Base-by-base conservation (phyloP, 495 filamentous ascomycete genomes). In the Entonaema liquescens region DNA sequence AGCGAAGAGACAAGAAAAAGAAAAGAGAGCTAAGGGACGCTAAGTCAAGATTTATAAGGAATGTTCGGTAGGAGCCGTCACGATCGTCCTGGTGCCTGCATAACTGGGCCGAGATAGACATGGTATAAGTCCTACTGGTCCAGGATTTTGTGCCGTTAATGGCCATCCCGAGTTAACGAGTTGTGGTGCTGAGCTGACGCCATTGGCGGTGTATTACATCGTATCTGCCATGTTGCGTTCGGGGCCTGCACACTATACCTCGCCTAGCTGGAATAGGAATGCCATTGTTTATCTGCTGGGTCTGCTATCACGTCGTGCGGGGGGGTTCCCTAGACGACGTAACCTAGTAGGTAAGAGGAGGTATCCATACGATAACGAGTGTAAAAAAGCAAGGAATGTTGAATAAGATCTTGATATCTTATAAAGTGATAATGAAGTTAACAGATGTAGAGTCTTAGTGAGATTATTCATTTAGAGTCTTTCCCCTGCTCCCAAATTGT, bases 181-280 rank as follows among this genome's bases (percentile, higher is more conserved):
- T 64, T 59, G 70, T 61, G 56, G n/a, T 44, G 60, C 36, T 26
- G 29, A 3, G 65, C 65, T 72, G 65, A 68, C 65, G 65, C 70
- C 70, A 72, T 72, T 73, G 71, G 71, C 44, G 50, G 61, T 47
- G 57, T 11, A 53, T 11, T 3, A 44, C 17, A 52, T 59, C 62
- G 44, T 69, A 70, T 70, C 67, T 70, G 35, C 49, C 17, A 58
- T 62, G 52, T 61, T 59, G 55, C 54, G 56, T 55, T 31, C 4
- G 23, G 49, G 49, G 19, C 17, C 56, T 50, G 61, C 66, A 44
- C 35, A 4, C 35, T 59, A 15, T 11, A 31, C 15, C 12, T 55
- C 52, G 49, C 21, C 65, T 60, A 68, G 52, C 70, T 73, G 11
- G 42, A 73, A 73, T 66, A 70, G 70, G 70, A 50, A 73, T 73